Evolutionary conservation across 306 rosid genomes (phyloP).

Genomic region (Pterocarpus santalinus): DNA sequence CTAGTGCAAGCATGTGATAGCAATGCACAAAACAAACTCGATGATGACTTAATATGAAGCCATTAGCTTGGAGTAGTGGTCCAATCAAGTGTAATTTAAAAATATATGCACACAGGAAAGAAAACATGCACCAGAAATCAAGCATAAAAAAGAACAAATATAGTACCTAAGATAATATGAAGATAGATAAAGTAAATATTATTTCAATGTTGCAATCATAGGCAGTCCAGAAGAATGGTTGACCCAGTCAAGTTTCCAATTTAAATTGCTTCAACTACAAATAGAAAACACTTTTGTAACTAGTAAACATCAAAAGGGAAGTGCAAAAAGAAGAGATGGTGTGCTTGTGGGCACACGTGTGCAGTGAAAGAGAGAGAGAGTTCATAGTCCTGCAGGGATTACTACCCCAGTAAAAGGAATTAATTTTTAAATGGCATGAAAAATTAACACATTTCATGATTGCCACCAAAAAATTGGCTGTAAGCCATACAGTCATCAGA

Average conservation of each 20-base stretch:
- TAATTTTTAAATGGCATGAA: conserved; percentile 15
- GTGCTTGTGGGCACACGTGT: not conserved
- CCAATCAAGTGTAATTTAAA: not conserved
- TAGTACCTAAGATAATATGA: not conserved
- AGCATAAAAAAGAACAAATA: not conserved
- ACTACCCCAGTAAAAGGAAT: conserved; percentile 21
- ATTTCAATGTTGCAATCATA: not conserved
- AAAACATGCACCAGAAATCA: conserved; percentile 26
- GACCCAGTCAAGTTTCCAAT: conserved; percentile 1
- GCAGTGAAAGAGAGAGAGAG: not conserved
- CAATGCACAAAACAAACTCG: conserved; percentile 17
- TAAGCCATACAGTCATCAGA: not conserved
- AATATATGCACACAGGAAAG: conserved; percentile 12
- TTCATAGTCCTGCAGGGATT: conserved; percentile 2
- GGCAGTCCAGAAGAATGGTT: conserved; percentile 5
- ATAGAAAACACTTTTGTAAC: not conserved
- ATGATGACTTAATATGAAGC: conserved; percentile 1
- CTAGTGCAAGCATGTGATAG: conserved; percentile 3
- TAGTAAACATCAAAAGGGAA: conserved; percentile 17
- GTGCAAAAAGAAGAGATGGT: not conserved
- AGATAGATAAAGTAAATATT: not conserved
- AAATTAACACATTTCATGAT: conserved; percentile 32
- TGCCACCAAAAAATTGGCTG: conserved; percentile 14
- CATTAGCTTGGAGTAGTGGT: conserved; percentile 17
- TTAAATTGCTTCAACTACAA: conserved; percentile 4